A percentile compares a stretch with the other conserved stretches of the same genome.
Conservation (phyloP, 345 rosid genomes). For the Rubroshorea leprosula region DNA sequence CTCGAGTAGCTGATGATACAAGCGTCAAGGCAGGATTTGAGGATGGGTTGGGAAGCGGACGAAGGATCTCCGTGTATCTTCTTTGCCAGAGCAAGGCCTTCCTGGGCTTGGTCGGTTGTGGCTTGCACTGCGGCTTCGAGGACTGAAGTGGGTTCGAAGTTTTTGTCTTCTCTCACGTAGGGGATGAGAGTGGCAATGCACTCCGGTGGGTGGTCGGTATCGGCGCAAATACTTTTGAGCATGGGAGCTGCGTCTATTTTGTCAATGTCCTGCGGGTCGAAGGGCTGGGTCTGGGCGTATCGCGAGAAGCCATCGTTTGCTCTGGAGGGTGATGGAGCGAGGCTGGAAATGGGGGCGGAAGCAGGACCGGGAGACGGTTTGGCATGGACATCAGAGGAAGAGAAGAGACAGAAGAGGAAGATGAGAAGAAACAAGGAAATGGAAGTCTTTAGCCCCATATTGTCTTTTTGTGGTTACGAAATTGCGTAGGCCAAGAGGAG, state of each 20-base stretch:
- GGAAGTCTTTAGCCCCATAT: slow-evolving; percentile 22
- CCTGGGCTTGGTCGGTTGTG: background rate
- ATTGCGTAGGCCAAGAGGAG: background rate
- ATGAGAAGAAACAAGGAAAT: slow-evolving; percentile 8
- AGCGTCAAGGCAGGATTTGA: background rate
- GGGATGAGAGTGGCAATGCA: background rate
- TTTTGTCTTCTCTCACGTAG: background rate
- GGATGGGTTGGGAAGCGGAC: background rate
- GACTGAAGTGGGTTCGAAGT: background rate
- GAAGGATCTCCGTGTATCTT: background rate
- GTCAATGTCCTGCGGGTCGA: too few species aligned
- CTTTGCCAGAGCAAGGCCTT: background rate
- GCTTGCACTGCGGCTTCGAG: background rate
- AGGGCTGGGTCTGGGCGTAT: too few species aligned
- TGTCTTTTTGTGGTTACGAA: background rate
- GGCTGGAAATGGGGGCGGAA: background rate
- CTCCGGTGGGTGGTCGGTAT: slow-evolving; percentile 6
- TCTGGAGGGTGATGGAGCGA: background rate
- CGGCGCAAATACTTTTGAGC: background rate
- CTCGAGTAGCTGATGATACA: slow-evolving; percentile 21
- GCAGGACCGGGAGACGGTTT: background rate
- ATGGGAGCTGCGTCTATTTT: background rate
- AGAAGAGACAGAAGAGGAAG: slow-evolving; percentile 12
- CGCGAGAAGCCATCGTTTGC: too few species aligned
- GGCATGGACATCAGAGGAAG: background rate